Base-by-base conservation (phyloP, 768 basidiomycete genomes). In the Baorangia bicolor region DNA sequence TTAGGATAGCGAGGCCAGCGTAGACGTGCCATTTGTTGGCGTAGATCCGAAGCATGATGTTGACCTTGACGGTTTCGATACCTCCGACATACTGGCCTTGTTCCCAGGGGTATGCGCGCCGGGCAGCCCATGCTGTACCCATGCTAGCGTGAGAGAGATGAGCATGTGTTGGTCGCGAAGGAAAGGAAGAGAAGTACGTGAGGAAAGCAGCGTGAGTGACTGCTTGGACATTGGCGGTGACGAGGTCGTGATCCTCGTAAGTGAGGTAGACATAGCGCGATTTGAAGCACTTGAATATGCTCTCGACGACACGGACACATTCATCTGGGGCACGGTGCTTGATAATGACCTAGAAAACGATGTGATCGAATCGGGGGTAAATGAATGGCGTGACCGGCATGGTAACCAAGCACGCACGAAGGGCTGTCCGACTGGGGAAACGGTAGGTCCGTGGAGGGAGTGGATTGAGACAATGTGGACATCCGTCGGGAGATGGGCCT, bases 1-100 rank as follows among this genome's bases (percentile, higher is more conserved):
- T 98, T 58, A 99, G 82, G 69, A 98, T 92, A 1, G 96, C 96
- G n/a, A 99, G 83, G 2, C 97, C 96, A 14, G 96, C 96, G 70
- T 99, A 99, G 67, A 99, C 96, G 74, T 99, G 96, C 94, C 94
- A 99, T 57, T 94, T 89, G 72, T 94, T 97, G 41, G 92, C 83
- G 73, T 98, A 99, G 65, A 99, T 98, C 0, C 97, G 92, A 20
- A 97, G 82, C 59, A 90, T 86, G 72, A 98, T 88, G 78, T 99
- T 99, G 64, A 71, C 94, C 74, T 99, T 99, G 63, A 94, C 94
- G 2, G 93, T 95, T 71, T 99, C 97, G 63, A 99, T 94, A 0
- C 97, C 97, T 23, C 94, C 92, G 30, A 97, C 92, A 73, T 98
- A 98, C 45, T 90, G 85, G 1, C 92, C 91, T 38, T 89, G 84